phyloP scores from a whole-genome alignment of 139 green algal species.

The Asterochloris sp. region DNA sequence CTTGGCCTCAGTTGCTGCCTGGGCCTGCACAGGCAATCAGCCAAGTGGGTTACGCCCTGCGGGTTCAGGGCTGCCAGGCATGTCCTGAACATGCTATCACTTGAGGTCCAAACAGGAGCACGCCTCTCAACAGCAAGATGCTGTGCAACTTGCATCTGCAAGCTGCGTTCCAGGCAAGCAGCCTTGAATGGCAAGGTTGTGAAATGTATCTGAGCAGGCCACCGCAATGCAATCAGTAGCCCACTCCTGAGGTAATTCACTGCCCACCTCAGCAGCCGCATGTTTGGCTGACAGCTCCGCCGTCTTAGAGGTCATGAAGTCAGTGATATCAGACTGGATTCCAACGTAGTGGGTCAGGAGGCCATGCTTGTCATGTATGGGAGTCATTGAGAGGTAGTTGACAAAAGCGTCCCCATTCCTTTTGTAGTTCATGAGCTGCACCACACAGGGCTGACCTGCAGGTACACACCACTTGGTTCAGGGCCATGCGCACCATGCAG shows the following conservation, averaged over 20 bases:
- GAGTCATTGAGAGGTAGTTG: slow-evolving; percentile 76
- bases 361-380: slow-evolving; percentile 54
- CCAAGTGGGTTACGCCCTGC: no score
- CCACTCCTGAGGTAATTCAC: neutral
- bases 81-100: no score
- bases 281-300: slow-evolving; percentile 63
- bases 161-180: no score
- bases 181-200: no score
- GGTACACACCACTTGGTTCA: slow-evolving; percentile 10
- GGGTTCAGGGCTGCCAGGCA: no score
- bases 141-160: no score
- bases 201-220: no score
- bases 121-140: no score
- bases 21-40: slow-evolving; percentile 41
- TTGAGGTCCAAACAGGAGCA: no score
- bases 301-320: slow-evolving; percentile 62
- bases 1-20: slow-evolving; percentile 83
- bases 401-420: slow-evolving; percentile 67
- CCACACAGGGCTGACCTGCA: slow-evolving; percentile 36
- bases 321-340: slow-evolving; percentile 81
- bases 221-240: no score
- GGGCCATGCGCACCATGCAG: no score
- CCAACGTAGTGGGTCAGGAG: slow-evolving; percentile 79
- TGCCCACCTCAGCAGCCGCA: slow-evolving; percentile 28
- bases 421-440: slow-evolving; percentile 66